A percentile compares a stretch with the other conserved stretches of the same genome.
phyloP scores from a whole-genome alignment of 139 green algal genomes.

The Chlorella ohadii region DNA sequence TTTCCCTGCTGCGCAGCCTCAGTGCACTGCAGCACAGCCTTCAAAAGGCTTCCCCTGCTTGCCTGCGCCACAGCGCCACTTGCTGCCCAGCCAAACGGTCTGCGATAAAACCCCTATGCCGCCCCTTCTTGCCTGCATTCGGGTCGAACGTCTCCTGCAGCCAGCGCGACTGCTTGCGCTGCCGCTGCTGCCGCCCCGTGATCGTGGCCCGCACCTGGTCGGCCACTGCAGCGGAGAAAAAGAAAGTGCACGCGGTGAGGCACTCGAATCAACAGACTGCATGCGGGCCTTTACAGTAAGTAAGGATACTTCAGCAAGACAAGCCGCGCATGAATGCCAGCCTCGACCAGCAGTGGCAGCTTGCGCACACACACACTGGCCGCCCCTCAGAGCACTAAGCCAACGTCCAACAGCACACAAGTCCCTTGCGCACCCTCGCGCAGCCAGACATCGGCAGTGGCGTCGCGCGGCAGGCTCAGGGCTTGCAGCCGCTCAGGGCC shows the following conservation, averaged over 20 bases:
- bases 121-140: slow-evolving; percentile 8
- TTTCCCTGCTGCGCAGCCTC: no score
- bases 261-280: no score
- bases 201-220: slow-evolving; percentile 19
- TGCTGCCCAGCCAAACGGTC: neutral
- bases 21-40: no score
- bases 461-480: slow-evolving; percentile 56
- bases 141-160: slow-evolving; percentile 57
- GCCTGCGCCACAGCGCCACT: no score
- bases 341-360: no score
- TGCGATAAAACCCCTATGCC: neutral
- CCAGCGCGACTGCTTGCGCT: slow-evolving; percentile 55
- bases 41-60: no score
- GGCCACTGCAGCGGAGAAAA: neutral
- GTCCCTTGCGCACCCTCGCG: neutral
- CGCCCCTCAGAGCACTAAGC: neutral
- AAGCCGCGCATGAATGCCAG: no score
- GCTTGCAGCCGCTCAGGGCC: slow-evolving; percentile 49
- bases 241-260: neutral
- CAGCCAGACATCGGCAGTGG: slow-evolving; percentile 55
- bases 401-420: neutral
- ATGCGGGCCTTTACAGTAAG: no score
- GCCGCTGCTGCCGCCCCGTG: slow-evolving; percentile 36
- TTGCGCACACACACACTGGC: no score
- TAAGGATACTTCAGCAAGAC: no score